Evolutionary conservation across 2,329 filamentous ascomycete genomes (phyloP), one percentile per base, ranked within the genome.

Genomic region (Periconia sp.): DNA sequence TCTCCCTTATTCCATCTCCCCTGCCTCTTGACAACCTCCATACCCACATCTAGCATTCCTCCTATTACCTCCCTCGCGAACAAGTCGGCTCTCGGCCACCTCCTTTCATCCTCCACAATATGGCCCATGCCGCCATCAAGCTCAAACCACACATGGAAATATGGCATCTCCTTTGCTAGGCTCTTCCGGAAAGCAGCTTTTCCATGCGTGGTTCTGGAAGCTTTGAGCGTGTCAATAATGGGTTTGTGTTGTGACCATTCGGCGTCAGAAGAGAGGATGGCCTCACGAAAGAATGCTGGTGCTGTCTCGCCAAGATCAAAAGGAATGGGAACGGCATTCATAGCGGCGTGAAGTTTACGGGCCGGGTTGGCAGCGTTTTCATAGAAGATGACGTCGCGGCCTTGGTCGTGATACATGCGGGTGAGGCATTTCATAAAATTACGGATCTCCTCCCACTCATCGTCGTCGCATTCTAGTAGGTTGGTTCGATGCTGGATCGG

Each of bases 361-460:
- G 87, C 81, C 1, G 91, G 91, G 11, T 84, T 78, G 0, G 91
- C 92, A 2, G 94, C 94, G 66, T 99, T 97, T 66, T 99, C 94
- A 76, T 99, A 99, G 73, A 99, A 99, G 50, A 99, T 77, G 8
- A 97, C 92, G 59, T 94, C 89, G 37, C 89, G 87, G 9, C 92
- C 91, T 69, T 95, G 90, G 30, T 92, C 88, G 73, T 95, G 90
- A 71, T 97, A 99, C 83, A 96, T 87, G 31, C 92, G 85, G 4
- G 88, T 96, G 15, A 99, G 79, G 45, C 84, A 88, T 75, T 99
- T 99, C 92, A 97, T 97, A 66, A 99, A 99, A 69, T 99, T 99
- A 52, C 94, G 88, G 5, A 99, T 86, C 71, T 99, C 94, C 66
- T 99, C 94, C 95, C 95, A 99, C 68, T 99, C 94, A 65, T 99